phyloP scores from a whole-genome alignment of 331 rosid genomes.

The Malus hybrid region DNA sequence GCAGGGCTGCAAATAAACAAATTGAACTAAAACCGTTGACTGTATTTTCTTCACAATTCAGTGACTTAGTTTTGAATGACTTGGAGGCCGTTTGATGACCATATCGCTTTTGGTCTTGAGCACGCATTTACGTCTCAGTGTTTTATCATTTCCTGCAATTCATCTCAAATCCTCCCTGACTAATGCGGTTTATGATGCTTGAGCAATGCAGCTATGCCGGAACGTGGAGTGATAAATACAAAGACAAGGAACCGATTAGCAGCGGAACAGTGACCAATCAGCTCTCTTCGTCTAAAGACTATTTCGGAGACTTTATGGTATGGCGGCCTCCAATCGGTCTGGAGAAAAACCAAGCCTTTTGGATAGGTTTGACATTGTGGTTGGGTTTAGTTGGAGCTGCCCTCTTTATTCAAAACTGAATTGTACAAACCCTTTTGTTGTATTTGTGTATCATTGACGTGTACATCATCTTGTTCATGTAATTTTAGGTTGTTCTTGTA shows the following conservation, averaged over 20 bases:
- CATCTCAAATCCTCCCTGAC: not conserved
- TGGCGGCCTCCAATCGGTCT: constrained; percentile 86
- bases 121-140: not conserved
- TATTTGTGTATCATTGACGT: constrained; percentile 24
- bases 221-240: constrained; percentile 87
- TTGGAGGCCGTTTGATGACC: not conserved
- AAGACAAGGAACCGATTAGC: constrained; percentile 47
- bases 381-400: constrained; percentile 85
- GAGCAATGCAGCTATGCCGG: constrained; percentile 64
- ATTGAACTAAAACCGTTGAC: not conserved
- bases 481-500: constrained; percentile 13
- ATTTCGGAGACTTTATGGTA: constrained; percentile 69
- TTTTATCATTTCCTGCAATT: not conserved
- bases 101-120: not conserved
- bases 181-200: not conserved
- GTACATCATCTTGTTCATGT: constrained; percentile 15
- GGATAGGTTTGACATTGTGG: constrained; percentile 85
- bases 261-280: constrained; percentile 58
- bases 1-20: not conserved
- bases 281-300: constrained; percentile 64
- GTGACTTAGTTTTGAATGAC: not conserved
- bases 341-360: constrained; percentile 59
- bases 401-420: constrained; percentile 65
- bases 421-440: constrained; percentile 1
- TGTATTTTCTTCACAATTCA: not conserved